Conservation (phyloP, 2,329 filamentous ascomycete species). For the Phialemoniopsis sp. region DNA sequence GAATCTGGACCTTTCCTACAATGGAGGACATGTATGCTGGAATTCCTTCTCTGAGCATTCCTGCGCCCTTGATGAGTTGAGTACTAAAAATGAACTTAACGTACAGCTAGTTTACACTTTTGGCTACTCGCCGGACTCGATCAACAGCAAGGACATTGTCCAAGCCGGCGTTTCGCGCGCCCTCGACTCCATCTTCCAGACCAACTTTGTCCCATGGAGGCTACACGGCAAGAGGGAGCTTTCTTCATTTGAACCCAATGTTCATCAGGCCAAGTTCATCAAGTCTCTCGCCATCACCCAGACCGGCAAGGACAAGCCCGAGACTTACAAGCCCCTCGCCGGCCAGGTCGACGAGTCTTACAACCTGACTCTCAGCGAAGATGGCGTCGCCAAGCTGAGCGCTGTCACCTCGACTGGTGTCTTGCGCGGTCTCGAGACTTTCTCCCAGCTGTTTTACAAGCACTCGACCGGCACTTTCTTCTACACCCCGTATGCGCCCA, state of each 20-base stretch:
- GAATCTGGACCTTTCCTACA: constrained; percentile 51
- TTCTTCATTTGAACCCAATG: constrained; percentile 59
- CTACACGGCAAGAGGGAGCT: constrained; percentile 57
- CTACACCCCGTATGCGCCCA: constrained; percentile 70
- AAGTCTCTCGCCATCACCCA: constrained; percentile 59
- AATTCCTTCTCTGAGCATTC: constrained; percentile 20
- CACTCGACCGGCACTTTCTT: constrained; percentile 52
- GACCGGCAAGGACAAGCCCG: constrained; percentile 45
- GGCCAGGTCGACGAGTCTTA: constrained; percentile 75
- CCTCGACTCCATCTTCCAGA: constrained; percentile 58
- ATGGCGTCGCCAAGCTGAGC: constrained; percentile 58
- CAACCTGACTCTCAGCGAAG: constrained; percentile 52
- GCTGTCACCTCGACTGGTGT: constrained; percentile 66
- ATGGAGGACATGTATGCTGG: constrained; percentile 52
- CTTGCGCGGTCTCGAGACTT: constrained; percentile 69
- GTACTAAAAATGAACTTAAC: constrained; percentile 25
- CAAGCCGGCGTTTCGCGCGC: constrained; percentile 55
- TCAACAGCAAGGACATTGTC: constrained; percentile 48
- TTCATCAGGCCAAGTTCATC: constrained; percentile 43
- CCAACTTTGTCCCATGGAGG: constrained; percentile 75
- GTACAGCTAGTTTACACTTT: constrained; percentile 44
- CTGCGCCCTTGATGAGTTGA: constrained; percentile 11
- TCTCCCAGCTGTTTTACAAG: constrained; percentile 75
- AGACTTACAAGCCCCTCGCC: constrained; percentile 55
- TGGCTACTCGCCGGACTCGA: constrained; percentile 33